Evolutionary conservation across 2,329 filamentous ascomycete genomes (phyloP).

Genomic region (Trichoderma gracile): DNA sequence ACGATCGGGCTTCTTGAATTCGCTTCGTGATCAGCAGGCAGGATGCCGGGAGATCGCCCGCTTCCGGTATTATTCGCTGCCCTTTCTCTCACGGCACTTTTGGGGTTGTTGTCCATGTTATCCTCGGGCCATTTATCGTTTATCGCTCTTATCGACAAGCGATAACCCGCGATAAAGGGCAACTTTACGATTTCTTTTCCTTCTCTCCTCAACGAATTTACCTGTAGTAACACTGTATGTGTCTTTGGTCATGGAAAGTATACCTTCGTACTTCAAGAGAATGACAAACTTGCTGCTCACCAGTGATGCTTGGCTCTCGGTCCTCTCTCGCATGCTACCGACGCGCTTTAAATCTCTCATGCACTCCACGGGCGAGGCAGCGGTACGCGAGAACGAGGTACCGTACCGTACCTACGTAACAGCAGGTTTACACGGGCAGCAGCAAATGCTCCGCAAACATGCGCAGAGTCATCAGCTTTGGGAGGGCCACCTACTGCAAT

Average conservation of each 20-base stretch:
- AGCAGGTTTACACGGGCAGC: not conserved
- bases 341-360: constrained; percentile 7
- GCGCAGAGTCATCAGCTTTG: too few species aligned
- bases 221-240: too few species aligned
- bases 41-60: constrained; percentile 11
- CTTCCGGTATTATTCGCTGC: not conserved
- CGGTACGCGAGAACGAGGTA: constrained; percentile 5
- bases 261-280: too few species aligned
- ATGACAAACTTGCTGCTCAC: too few species aligned
- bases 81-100: not conserved
- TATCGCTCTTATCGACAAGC: constrained; percentile 24
- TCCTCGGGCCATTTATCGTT: not conserved
- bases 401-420: too few species aligned
- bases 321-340: too few species aligned
- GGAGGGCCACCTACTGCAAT: too few species aligned
- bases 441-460: not conserved
- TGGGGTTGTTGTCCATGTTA: not conserved
- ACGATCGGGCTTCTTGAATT: not conserved
- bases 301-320: too few species aligned
- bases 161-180: constrained; percentile 6
- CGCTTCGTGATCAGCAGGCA: constrained; percentile 9
- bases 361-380: not conserved
- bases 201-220: too few species aligned
- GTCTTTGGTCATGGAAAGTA: too few species aligned
- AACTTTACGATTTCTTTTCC: not conserved